These are phyloP conservation scores for Boletus subcaerulescens DNA, from an alignment of 768 basidiomycete genomes.

Conservation along the genomic window DNA sequence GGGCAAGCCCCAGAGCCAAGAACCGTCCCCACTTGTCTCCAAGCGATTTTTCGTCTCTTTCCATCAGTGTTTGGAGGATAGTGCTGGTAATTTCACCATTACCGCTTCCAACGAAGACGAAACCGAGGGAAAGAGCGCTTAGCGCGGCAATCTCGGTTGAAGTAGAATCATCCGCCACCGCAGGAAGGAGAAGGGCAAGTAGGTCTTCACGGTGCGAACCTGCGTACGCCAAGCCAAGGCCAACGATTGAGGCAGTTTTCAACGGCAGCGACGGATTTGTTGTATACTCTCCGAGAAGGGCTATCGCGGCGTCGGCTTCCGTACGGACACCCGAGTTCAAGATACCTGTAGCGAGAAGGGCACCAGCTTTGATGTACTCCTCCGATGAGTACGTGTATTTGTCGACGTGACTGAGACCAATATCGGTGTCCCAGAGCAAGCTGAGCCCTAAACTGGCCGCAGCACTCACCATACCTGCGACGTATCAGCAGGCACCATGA, in stretches of 20 bases:
- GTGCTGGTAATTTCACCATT: constrained; percentile 89
- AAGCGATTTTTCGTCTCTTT: constrained; percentile 68
- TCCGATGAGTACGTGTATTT: constrained; percentile 97
- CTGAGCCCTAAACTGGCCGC: constrained; percentile 91
- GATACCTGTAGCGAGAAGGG: constrained; percentile 91
- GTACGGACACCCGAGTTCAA: constrained; percentile 86
- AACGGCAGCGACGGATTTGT: constrained; percentile 82
- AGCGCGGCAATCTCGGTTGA: constrained; percentile 89
- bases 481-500: constrained; percentile 1
- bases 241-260: constrained; percentile 86
- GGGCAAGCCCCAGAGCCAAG: constrained; percentile 82
- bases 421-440: constrained; percentile 94
- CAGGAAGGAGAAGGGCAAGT: constrained; percentile 70
- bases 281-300: constrained; percentile 86
- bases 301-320: constrained; percentile 90
- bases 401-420: constrained; percentile 91
- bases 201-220: constrained; percentile 92
- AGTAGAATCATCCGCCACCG: constrained; percentile 73
- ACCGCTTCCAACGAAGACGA: constrained; percentile 93
- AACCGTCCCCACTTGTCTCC: constrained; percentile 95
- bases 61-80: constrained; percentile 91
- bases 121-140: constrained; percentile 85
- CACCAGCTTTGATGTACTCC: constrained; percentile 97
- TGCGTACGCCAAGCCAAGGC: constrained; percentile 90
- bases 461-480: constrained; percentile 89